A percentile compares a stretch with the other conserved stretches of the same genome.
These are phyloP conservation scores for Trichoderma semiorbis DNA, from an alignment of 2,329 filamentous ascomycete genomes.

Conservation along the genomic window DNA sequence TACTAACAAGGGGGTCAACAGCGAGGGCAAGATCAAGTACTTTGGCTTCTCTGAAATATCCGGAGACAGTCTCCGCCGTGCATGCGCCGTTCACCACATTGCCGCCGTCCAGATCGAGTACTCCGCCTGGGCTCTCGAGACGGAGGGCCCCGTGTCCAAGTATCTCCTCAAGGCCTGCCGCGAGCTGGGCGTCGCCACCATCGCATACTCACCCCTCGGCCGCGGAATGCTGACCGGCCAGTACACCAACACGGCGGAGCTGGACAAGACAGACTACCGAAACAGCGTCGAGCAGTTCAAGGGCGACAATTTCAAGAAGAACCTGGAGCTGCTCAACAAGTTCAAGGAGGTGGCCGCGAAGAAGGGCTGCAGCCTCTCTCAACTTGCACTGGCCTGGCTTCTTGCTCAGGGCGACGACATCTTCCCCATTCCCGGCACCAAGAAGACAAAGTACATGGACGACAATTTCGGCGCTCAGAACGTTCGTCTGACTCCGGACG, in stretches of 20 bases:
- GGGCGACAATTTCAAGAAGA: constrained; percentile 37
- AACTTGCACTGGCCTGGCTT: constrained; percentile 63
- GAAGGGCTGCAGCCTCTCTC: constrained; percentile 53
- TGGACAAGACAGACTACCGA: constrained; percentile 42
- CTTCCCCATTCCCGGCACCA: constrained; percentile 56
- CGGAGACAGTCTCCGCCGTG: constrained; percentile 48
- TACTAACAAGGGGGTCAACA: neutral
- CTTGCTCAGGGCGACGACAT: constrained; percentile 58
- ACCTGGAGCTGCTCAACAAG: constrained; percentile 48
- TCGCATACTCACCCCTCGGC: constrained; percentile 59
- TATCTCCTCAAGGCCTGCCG: constrained; percentile 50
- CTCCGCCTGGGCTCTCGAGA: constrained; percentile 51
- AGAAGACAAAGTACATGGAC: constrained; percentile 44
- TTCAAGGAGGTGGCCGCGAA: constrained; percentile 48
- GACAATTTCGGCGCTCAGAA: constrained; percentile 40
- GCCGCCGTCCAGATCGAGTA: constrained; percentile 54
- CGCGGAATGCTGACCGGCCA: constrained; percentile 54
- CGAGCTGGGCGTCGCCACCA: constrained; percentile 54
- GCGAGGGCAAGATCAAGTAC: constrained; percentile 55
- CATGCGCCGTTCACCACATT: constrained; percentile 47
- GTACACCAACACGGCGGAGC: constrained; percentile 44
- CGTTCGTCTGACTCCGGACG: constrained; percentile 27
- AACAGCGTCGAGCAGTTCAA: constrained; percentile 19
- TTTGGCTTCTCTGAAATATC: constrained; percentile 54
- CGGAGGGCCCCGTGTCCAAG: constrained; percentile 50